Evolutionary conservation across 495 filamentous ascomycete species (phyloP).

Genomic region (Evernia prunastri): DNA sequence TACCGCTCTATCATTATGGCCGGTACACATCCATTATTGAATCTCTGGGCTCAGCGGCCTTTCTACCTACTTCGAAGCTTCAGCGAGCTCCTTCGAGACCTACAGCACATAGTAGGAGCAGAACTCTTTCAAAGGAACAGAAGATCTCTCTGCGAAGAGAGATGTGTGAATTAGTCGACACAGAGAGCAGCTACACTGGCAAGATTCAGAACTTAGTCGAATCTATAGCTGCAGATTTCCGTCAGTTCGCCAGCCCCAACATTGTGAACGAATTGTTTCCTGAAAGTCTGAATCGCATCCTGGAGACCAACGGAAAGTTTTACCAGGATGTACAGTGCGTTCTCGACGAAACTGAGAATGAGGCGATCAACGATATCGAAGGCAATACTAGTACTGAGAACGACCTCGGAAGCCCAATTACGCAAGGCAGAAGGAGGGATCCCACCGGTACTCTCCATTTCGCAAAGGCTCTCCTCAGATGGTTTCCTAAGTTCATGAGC

Average conservation of each 20-base stretch:
- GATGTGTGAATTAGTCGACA: slow-evolving; percentile 87
- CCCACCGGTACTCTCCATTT: slow-evolving; percentile 66
- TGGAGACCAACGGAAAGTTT: slow-evolving; percentile 73
- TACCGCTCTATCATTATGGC: slow-evolving; percentile 61
- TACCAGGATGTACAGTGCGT: slow-evolving; percentile 64
- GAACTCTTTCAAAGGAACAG: slow-evolving; percentile 68
- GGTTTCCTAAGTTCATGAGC: slow-evolving; percentile 83
- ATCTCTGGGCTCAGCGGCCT: slow-evolving; percentile 72
- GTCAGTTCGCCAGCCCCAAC: slow-evolving; percentile 47
- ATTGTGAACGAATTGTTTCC: slow-evolving; percentile 76
- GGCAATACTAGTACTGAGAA: slow-evolving; percentile 18
- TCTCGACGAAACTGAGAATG: slow-evolving; percentile 76
- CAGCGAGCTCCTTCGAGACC: slow-evolving; percentile 82
- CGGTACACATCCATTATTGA: slow-evolving; percentile 65
- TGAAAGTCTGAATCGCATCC: slow-evolving; percentile 64
- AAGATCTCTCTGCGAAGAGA: slow-evolving; percentile 78
- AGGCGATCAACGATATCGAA: slow-evolving; percentile 64
- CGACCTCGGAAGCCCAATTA: slow-evolving; percentile 38
- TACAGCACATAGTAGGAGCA: slow-evolving; percentile 65
- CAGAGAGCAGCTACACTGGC: slow-evolving; percentile 85
- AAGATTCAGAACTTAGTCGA: slow-evolving; percentile 78
- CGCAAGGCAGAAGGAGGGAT: slow-evolving; percentile 54
- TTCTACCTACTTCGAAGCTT: slow-evolving; percentile 80
- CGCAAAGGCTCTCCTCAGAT: slow-evolving; percentile 71
- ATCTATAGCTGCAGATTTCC: slow-evolving; percentile 66